Evolutionary conservation across 768 basidiomycete species (phyloP).

Genomic region (Suillus cothurnatus): DNA sequence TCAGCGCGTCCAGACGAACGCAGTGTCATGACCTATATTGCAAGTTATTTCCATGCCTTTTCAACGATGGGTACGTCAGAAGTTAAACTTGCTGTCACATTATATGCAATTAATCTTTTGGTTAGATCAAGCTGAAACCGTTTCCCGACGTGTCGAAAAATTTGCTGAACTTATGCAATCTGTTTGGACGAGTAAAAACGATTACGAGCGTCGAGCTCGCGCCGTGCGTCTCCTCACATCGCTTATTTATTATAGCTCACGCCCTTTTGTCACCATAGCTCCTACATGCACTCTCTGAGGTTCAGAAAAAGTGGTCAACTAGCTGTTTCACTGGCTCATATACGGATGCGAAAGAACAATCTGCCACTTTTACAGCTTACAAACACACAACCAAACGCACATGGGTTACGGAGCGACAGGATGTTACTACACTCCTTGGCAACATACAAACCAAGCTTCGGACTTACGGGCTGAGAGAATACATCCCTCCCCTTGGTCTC

Average conservation of each 20-base stretch:
- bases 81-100: neutral
- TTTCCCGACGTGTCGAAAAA: slow-evolving; percentile 90
- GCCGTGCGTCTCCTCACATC: slow-evolving; percentile 45
- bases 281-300: slow-evolving; percentile 64
- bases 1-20: slow-evolving; percentile 89
- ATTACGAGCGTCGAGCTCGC: slow-evolving; percentile 87
- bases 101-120: neutral
- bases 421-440: slow-evolving; percentile 82
- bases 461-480: slow-evolving; percentile 87
- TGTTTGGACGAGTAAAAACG: slow-evolving; percentile 84
- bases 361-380: slow-evolving; percentile 71
- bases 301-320: slow-evolving; percentile 70
- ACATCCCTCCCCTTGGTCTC: slow-evolving; percentile 75
- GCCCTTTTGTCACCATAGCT: slow-evolving; percentile 42
- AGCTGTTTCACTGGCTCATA: slow-evolving; percentile 75
- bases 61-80: slow-evolving; percentile 83
- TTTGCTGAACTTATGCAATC: slow-evolving; percentile 96
- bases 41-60: slow-evolving; percentile 97
- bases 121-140: slow-evolving; percentile 92
- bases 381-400: slow-evolving; percentile 83
- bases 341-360: slow-evolving; percentile 76
- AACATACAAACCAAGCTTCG: slow-evolving; percentile 93
- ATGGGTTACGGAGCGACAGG: slow-evolving; percentile 91
- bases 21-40: slow-evolving; percentile 97
- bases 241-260: neutral